Evolutionary conservation across 1,284 basidiomycete species (phyloP).

Genomic region (Microbotryum intermedium): DNA sequence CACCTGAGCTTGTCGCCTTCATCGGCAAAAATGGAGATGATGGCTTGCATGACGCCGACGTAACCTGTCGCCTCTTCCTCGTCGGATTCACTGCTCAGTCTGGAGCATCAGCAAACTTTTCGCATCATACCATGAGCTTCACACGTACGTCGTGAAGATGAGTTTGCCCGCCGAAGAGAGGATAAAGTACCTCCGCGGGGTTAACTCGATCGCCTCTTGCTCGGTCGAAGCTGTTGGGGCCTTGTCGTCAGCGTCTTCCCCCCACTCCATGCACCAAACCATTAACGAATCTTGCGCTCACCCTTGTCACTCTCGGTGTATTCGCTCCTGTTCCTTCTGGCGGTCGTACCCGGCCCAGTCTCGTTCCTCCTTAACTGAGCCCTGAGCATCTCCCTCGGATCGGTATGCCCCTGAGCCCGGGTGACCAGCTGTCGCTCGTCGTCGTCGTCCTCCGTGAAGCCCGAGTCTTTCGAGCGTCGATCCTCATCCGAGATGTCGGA

Average conservation of each 20-base stretch:
- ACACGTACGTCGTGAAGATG: slow-evolving; percentile 66
- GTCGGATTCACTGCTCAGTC: slow-evolving; percentile 34
- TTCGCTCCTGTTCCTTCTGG: background rate
- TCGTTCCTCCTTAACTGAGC: slow-evolving; percentile 9
- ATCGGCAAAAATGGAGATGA: slow-evolving; percentile 50
- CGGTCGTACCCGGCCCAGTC: background rate
- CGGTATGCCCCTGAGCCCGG: slow-evolving; percentile 7
- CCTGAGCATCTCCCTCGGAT: slow-evolving; percentile 25
- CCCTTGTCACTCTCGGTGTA: background rate
- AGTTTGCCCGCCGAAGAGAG: slow-evolving; percentile 93
- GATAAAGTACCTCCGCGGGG: slow-evolving; percentile 67
- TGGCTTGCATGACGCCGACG: slow-evolving; percentile 87
- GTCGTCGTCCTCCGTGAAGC: background rate
- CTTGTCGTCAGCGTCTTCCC: background rate
- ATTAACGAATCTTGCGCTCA: background rate
- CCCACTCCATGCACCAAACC: too few relatives aligned
- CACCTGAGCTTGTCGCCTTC: slow-evolving; percentile 34
- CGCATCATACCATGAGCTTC: slow-evolving; percentile 10
- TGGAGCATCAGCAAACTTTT: background rate
- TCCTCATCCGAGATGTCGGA: background rate
- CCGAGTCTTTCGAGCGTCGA: background rate
- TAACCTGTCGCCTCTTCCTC: slow-evolving; percentile 61
- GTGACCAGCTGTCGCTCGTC: background rate
- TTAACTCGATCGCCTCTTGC: background rate
- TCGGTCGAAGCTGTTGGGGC: background rate